Percentiles rank a stretch among this genome's conserved stretches.
These are phyloP conservation scores for Microcos paniculata DNA, from an alignment of 345 rosid genomes.

Conservation along the genomic window DNA sequence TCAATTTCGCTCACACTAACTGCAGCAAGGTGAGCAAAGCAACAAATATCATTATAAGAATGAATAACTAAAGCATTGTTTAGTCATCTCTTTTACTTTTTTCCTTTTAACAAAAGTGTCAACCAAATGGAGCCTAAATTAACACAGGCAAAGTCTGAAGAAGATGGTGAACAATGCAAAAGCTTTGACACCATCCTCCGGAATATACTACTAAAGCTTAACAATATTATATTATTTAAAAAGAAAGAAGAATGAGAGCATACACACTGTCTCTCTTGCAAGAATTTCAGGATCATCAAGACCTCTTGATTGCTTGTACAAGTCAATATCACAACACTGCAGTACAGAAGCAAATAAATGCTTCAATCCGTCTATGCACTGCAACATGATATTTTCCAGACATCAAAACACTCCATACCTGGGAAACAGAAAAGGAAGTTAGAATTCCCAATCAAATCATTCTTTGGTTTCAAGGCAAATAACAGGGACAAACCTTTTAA, in stretches of 20 bases:
- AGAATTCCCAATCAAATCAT: slow-evolving; percentile 13
- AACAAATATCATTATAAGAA: slow-evolving; percentile 21
- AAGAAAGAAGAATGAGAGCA: slow-evolving; percentile 26
- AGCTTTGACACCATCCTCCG: not conserved
- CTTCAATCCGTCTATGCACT: slow-evolving; percentile 77
- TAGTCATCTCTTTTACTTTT: too few species aligned
- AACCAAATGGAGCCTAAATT: not conserved
- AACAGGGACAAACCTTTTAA: slow-evolving; percentile 43
- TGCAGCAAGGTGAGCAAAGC: slow-evolving; percentile 38
- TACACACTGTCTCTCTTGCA: slow-evolving; percentile 97
- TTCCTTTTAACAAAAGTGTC: too few species aligned
- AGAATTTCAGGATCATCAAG: slow-evolving; percentile 91
- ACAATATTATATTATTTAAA: not conserved
- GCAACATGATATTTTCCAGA: slow-evolving; percentile 69
- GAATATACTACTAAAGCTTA: not conserved
- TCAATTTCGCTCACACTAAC: slow-evolving; percentile 99
- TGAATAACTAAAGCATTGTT: not conserved
- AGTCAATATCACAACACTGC: slow-evolving; percentile 80
- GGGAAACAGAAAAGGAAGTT: slow-evolving; percentile 20
- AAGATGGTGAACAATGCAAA: not conserved
- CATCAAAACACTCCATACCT: slow-evolving; percentile 86
- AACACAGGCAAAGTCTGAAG: not conserved
- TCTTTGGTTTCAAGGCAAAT: not conserved
- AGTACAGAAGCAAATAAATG: slow-evolving; percentile 57
- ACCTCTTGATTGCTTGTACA: slow-evolving; percentile 72